Base-by-base conservation (phyloP, 108 stramenopile genomes). In the Skeletonema costatum region DNA sequence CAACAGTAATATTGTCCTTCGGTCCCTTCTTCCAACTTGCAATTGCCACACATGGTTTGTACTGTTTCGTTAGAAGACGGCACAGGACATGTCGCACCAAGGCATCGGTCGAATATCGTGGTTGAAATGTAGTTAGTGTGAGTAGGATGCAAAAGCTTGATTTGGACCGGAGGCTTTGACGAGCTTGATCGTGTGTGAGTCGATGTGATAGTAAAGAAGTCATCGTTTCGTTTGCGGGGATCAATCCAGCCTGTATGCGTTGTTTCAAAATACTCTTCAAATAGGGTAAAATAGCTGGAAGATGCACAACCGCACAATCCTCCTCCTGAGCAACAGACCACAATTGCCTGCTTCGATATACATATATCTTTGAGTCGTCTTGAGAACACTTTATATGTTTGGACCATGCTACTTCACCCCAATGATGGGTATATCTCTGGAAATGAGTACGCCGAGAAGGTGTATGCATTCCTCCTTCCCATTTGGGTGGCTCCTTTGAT, bases 51-150 rank as follows among this genome's bases (percentile, higher is more conserved):
- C 75, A 76, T 13, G 59, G 36, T 62, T 76, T 76, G 67, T 76
- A 76, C 32, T 76, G 32, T 30, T 60, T 68, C 4, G 75, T 76
- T n/a, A 76, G 59, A 6, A 62, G 32, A 41, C 60, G 41, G 51
- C 75, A 76, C 25, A 76, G 42, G 19, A 59, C 75, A 60, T 76
- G 75, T 8, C 75, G 48, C 32, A 68, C 75, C 32, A 76, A 50
- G 4, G 75, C 66, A 68, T 76, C 75, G 8, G 67, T 35, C n/a
- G 39, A n/a, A 60, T 76, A 76, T 2, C 39, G 16, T 5, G 36
- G 32, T 62, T 76, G 56, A 59, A 51, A 68, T 2, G 67, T 68
- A 3, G 67, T 68, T 0, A 62, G 10, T 19, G 67, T 68, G 30
- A 68, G 32, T 29, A 76, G 67, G 5, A 51, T 66, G 12, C 42